Conservation (phyloP, 176 grass and related monocot species). For the Eragrostis curvula region DNA sequence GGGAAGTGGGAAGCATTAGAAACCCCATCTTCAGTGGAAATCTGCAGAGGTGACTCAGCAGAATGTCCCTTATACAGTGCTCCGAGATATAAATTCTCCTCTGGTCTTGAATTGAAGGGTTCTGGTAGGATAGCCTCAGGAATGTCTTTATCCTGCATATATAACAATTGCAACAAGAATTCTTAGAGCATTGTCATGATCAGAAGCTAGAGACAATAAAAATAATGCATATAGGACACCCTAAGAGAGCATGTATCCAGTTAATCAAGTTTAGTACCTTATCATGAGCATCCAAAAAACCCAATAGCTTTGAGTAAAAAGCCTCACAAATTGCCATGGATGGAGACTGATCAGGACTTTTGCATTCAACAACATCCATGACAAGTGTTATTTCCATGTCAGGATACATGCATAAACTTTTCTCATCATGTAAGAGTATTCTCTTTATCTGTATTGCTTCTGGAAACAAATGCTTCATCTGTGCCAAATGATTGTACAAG, state of each 20-base stretch:
- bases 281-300: conserved; percentile 60
- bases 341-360: conserved; percentile 52
- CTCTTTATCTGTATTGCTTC: conserved; percentile 86
- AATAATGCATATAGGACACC: background rate
- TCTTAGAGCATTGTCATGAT: conserved; percentile 23
- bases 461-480: conserved; percentile 90
- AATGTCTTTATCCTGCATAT: conserved; percentile 68
- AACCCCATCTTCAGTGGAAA: conserved; percentile 41
- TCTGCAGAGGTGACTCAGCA: conserved; percentile 42
- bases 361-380: conserved; percentile 56
- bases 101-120: conserved; percentile 66
- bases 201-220: conserved; percentile 9
- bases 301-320: conserved; percentile 80
- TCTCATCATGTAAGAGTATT: conserved; percentile 78
- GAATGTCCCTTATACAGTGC: conserved; percentile 32
- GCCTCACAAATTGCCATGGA: conserved; percentile 67
- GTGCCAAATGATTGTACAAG: conserved; percentile 66
- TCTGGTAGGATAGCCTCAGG: conserved; percentile 86
- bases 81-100: conserved; percentile 46
- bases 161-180: conserved; percentile 32
- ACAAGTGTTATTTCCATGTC: conserved; percentile 87
- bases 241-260: background rate
- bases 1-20: conserved; percentile 81
- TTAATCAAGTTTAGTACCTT: conserved; percentile 67
- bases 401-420: conserved; percentile 78